These are phyloP conservation scores for Metarhizium brunneum DNA, from an alignment of 2,329 filamentous ascomycete species.

Conservation along the genomic window DNA sequence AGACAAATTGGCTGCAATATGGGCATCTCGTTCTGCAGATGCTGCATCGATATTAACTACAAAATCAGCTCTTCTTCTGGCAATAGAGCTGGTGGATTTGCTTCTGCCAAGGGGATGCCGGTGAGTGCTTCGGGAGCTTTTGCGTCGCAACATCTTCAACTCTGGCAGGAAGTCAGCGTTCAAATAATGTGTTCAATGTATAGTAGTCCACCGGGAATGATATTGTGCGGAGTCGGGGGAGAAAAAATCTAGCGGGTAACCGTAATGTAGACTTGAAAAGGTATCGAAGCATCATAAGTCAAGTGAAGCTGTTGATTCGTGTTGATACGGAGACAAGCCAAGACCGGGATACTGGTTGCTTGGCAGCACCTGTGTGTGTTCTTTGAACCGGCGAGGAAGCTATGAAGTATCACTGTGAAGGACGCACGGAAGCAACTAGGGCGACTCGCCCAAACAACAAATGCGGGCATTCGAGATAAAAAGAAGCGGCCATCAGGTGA, in stretches of 20 bases:
- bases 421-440: not conserved
- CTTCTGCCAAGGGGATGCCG: constrained; percentile 35
- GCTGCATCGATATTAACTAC: constrained; percentile 40
- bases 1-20: constrained; percentile 52
- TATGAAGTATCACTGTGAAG: not conserved
- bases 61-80: constrained; percentile 26
- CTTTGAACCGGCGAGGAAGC: not conserved
- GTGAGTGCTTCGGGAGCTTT: constrained; percentile 33
- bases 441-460: not conserved
- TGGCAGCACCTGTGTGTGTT: not conserved
- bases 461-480: too few relatives aligned
- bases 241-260: not conserved
- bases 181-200: not conserved
- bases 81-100: constrained; percentile 43
- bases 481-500: too few relatives aligned
- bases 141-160: constrained; percentile 37
- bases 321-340: not conserved
- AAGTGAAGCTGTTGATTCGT: not conserved
- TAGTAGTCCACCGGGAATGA: not conserved
- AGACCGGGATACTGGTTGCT: not conserved
- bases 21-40: constrained; percentile 47
- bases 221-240: not conserved
- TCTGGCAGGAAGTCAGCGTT: not conserved
- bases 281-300: not conserved
- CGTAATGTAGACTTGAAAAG: not conserved